phyloP scores from a whole-genome alignment of 2,329 filamentous ascomycete genomes.

The Lojkania enalia region DNA sequence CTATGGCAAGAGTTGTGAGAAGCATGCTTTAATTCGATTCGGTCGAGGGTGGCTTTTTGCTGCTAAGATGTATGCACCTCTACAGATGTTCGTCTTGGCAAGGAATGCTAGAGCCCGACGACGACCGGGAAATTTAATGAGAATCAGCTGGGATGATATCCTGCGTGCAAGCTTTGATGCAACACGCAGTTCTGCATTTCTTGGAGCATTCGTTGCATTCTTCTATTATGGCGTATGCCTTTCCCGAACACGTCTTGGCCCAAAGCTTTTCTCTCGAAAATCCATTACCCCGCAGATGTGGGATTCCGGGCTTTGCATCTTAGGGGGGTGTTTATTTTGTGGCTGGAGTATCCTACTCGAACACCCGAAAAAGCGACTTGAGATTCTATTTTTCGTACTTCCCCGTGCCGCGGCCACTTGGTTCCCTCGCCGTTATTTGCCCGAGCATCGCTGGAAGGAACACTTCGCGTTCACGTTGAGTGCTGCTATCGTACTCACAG shows the following conservation, averaged over 20 bases:
- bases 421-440: slow-evolving; percentile 68
- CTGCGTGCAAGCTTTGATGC: slow-evolving; percentile 62
- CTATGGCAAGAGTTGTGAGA: slow-evolving; percentile 71
- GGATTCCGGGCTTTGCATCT: slow-evolving; percentile 69
- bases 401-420: slow-evolving; percentile 76
- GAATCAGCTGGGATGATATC: slow-evolving; percentile 38
- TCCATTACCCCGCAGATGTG: slow-evolving; percentile 58
- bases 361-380: slow-evolving; percentile 65
- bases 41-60: slow-evolving; percentile 71
- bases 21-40: slow-evolving; percentile 71
- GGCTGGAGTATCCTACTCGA: slow-evolving; percentile 83
- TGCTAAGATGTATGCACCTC: slow-evolving; percentile 74
- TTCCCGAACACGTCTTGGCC: slow-evolving; percentile 72
- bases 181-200: slow-evolving; percentile 72
- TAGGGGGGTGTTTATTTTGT: slow-evolving; percentile 71
- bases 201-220: slow-evolving; percentile 74
- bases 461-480: slow-evolving; percentile 35
- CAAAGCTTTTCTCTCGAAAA: slow-evolving; percentile 64
- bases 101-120: slow-evolving; percentile 14
- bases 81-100: slow-evolving; percentile 58
- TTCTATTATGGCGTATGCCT: slow-evolving; percentile 89
- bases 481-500: slow-evolving; percentile 35
- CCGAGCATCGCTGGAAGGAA: slow-evolving; percentile 34
- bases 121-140: slow-evolving; percentile 21
- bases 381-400: slow-evolving; percentile 79